Percentiles rank a stretch among this genome's conserved stretches.
These are phyloP conservation scores for Fusarium citri DNA, from an alignment of 2,329 filamentous ascomycete species.

Conservation along the genomic window DNA sequence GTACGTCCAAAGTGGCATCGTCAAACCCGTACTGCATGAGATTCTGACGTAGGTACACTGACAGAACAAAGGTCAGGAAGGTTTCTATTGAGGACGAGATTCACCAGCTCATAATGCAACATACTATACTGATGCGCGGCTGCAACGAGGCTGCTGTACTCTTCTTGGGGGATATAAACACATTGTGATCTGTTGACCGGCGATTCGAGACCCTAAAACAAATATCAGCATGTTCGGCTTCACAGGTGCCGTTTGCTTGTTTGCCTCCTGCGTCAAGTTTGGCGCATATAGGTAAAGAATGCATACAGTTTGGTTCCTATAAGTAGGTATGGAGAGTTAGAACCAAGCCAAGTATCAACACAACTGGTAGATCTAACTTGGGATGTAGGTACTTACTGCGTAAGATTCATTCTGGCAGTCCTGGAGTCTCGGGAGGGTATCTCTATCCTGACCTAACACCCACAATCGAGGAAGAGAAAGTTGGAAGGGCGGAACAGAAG, in stretches of 20 bases:
- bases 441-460: background rate
- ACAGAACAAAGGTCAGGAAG: slow-evolving; percentile 1
- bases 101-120: slow-evolving; percentile 12
- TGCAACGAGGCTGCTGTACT: slow-evolving; percentile 71
- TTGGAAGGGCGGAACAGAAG: background rate
- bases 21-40: slow-evolving; percentile 62
- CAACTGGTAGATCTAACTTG: background rate
- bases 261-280: background rate
- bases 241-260: background rate
- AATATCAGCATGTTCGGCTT: slow-evolving; percentile 2
- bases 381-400: slow-evolving; percentile 13
- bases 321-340: background rate
- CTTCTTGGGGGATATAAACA: slow-evolving; percentile 67
- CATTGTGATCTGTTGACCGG: slow-evolving; percentile 36
- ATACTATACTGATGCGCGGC: slow-evolving; percentile 67
- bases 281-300: background rate
- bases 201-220: slow-evolving; percentile 8
- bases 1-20: slow-evolving; percentile 60
- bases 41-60: slow-evolving; percentile 53
- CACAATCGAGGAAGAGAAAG: background rate
- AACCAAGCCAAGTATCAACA: background rate
- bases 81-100: background rate
- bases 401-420: slow-evolving; percentile 21
- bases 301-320: slow-evolving; percentile 29
- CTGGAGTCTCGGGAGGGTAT: background rate